Base-by-base conservation (phyloP, 768 basidiomycete species). In the Mrakia blollopis region DNA sequence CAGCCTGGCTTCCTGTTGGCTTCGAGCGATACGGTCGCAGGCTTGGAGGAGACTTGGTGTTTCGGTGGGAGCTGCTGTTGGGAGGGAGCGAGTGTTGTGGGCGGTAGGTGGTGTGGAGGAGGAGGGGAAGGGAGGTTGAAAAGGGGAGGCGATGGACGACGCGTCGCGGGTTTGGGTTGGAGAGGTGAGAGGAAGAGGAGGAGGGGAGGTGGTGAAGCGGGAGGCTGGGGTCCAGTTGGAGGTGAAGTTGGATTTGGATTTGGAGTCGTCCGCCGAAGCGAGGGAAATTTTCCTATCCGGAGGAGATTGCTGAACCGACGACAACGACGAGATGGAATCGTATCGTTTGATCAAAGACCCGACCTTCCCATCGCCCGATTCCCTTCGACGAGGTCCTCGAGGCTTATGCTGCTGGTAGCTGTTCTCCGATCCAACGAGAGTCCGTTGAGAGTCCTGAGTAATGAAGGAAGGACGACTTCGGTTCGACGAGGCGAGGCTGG, bases 161-260 rank as follows among this genome's bases (percentile, higher is more conserved):
- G 47, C 18, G 57, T 57, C 11, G 57, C 28, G 25, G 28, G 57
- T 3, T 28, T 25, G 25, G 13, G 57, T 5, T 8, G 23, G 47
- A 47, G 44, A 14, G 54, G n/a, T 57, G 54, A 32, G 6, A 32
- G 62, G 3, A 32, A 32, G n/a, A 6, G 62, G 62, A 30, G 62
- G 62, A 32, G 62, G 16, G 35, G 61, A 14, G 11, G 61, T 32
- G 62, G 0, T 63, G 62, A 63, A 63, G 62, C 62, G 62, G 62
- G 62, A 63, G 62, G 62, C 62, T 32, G 62, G 62, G 9, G 62
- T 63, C 62, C 62, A 63, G 32, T 63, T 63, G 14, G 62, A 32
- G 14, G 21, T 32, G n/a, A 11, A n/a, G 60, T 28, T 61, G 60
- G 62, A 37, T 14, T n/a, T 28, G 32, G 61, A 16, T n/a, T n/a